Percentiles rank a stretch among this genome's conserved stretches.
These are phyloP conservation scores for Tricholoma matsutake DNA, from an alignment of 768 basidiomycete species.

Conservation along the genomic window DNA sequence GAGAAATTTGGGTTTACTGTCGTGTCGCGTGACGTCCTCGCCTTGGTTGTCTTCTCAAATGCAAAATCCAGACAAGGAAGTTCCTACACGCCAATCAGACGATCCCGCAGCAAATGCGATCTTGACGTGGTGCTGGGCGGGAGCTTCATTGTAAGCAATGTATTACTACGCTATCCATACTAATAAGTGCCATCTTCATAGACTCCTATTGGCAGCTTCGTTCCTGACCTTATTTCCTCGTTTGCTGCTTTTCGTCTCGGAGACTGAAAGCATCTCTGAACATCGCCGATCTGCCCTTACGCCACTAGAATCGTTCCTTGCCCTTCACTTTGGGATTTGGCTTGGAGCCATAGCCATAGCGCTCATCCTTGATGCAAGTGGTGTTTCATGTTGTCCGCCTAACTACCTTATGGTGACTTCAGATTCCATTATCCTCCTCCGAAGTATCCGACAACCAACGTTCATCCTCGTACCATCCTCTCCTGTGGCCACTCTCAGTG, in stretches of 20 bases:
- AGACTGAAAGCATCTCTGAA: slow-evolving; percentile 33
- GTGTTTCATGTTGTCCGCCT: slow-evolving; percentile 7
- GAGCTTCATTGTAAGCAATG: slow-evolving; percentile 25
- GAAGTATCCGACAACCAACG: slow-evolving; percentile 28
- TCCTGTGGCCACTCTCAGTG: slow-evolving; percentile 58
- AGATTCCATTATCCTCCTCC: slow-evolving; percentile 45
- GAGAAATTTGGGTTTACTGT: not conserved
- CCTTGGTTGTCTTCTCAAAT: not conserved
- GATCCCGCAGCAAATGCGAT: slow-evolving; percentile 13
- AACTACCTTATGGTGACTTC: not conserved
- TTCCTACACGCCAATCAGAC: not conserved
- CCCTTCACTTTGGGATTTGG: slow-evolving; percentile 62
- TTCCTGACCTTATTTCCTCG: slow-evolving; percentile 54
- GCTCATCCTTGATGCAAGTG: slow-evolving; percentile 55
- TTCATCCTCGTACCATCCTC: slow-evolving; percentile 47
- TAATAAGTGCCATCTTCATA: slow-evolving; percentile 16
- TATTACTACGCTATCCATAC: slow-evolving; percentile 9
- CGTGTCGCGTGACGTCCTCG: not conserved
- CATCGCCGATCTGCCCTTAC: slow-evolving; percentile 45
- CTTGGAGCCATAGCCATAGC: slow-evolving; percentile 53
- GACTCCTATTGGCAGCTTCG: slow-evolving; percentile 19
- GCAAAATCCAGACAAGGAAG: not conserved
- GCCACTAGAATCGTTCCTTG: slow-evolving; percentile 65
- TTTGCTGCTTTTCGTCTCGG: slow-evolving; percentile 64
- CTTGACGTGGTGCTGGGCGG: slow-evolving; percentile 28